Evolutionary conservation across 352 stramenopile species (phyloP).

Genomic region (Pythium coloratum): DNA sequence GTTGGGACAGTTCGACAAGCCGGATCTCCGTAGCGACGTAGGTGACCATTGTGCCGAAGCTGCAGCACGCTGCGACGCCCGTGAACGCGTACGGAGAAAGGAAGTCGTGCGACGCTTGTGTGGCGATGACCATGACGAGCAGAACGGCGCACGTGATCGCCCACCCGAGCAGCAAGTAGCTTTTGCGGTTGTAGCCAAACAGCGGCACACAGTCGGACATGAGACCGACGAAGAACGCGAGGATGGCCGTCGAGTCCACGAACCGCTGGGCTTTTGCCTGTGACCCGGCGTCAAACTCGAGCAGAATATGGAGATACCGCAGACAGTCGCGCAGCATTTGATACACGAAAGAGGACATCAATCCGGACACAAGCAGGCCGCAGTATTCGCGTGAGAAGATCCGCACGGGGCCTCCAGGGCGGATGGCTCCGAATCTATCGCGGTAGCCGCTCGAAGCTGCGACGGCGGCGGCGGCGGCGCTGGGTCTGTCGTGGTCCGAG

Average conservation of each 20-base stretch:
- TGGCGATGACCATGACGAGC: background rate
- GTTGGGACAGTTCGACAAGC: background rate
- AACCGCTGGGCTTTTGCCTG: background rate
- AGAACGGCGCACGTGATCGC: background rate
- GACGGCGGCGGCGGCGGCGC: background rate
- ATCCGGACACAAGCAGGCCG: constrained; percentile 10
- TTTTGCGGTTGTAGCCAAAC: background rate
- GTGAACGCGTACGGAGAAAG: background rate
- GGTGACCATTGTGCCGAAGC: background rate
- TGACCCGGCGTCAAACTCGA: background rate
- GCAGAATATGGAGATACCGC: background rate
- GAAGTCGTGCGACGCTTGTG: background rate
- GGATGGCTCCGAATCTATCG: constrained; percentile 3
- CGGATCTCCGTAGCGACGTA: background rate
- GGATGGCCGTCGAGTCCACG: background rate
- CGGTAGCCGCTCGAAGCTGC: background rate
- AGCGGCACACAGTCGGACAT: background rate
- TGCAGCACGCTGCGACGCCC: background rate
- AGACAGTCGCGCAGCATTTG: constrained; percentile 12
- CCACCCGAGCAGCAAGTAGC: background rate
- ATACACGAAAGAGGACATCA: constrained; percentile 11
- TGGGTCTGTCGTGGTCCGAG: background rate
- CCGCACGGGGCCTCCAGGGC: constrained; percentile 8
- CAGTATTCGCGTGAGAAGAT: constrained; percentile 17
- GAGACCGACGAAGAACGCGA: background rate